These are phyloP conservation scores for Rhodotorula graminis DNA, from an alignment of 768 basidiomycete genomes.

Conservation along the genomic window DNA sequence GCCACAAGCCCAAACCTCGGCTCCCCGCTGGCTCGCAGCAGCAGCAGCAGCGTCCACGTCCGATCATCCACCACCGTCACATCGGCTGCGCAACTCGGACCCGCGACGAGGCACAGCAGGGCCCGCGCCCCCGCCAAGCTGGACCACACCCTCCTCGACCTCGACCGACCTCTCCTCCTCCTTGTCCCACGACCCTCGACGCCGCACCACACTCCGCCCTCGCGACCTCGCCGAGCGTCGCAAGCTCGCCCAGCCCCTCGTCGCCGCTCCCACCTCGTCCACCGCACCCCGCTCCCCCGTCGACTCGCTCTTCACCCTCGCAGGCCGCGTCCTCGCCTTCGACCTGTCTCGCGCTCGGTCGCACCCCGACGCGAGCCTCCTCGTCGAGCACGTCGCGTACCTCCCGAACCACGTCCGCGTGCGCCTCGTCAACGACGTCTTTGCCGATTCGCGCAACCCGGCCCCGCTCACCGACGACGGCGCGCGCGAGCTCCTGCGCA, in stretches of 20 bases:
- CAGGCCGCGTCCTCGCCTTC: neutral
- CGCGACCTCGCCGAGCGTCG: neutral
- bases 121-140: slow-evolving; percentile 16
- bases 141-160: neutral
- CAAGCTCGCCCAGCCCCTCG: slow-evolving; percentile 2
- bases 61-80: neutral
- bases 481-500: slow-evolving; percentile 1
- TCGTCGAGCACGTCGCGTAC: slow-evolving; percentile 17
- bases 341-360: slow-evolving; percentile 10
- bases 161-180: neutral
- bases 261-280: too few species aligned
- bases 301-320: neutral
- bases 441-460: slow-evolving; percentile 9
- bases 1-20: rapidly evolving
- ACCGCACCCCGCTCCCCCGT: neutral
- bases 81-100: neutral
- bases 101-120: neutral
- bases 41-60: neutral
- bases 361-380: neutral
- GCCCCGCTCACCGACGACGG: slow-evolving; percentile 4
- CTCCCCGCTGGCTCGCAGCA: slow-evolving; percentile 5
- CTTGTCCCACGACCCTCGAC: neutral
- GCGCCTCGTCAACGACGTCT: slow-evolving; percentile 14
- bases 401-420: slow-evolving; percentile 15
- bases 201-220: neutral